phyloP scores from a whole-genome alignment of 345 rosid species.

The Lepidium sativum region DNA sequence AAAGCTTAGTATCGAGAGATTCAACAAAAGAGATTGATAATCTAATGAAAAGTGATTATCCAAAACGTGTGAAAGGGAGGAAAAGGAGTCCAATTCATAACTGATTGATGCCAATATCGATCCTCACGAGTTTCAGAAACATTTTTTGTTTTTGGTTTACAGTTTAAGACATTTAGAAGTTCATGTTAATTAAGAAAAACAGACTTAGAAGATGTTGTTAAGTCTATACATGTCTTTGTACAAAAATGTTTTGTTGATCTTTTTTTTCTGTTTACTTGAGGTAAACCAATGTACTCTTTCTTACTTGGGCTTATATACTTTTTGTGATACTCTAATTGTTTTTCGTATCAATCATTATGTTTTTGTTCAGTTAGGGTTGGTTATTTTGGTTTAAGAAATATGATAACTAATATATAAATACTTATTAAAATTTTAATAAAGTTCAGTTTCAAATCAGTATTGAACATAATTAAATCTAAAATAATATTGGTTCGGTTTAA shows the following conservation, averaged over 20 bases:
- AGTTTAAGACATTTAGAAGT: not conserved
- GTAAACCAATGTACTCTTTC: not conserved
- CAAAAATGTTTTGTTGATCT: not conserved
- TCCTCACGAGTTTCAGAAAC: not conserved
- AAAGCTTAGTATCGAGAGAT: not conserved
- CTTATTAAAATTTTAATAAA: too few species aligned
- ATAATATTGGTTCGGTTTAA: too few species aligned
- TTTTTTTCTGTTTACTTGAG: not conserved
- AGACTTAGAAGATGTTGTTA: not conserved
- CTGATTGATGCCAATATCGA: constrained; percentile 4
- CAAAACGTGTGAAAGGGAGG: constrained; percentile 24
- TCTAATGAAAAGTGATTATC: constrained; percentile 23
- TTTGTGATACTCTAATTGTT: too few species aligned
- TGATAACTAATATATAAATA: too few species aligned
- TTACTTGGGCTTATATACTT: too few species aligned
- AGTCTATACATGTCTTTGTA: not conserved
- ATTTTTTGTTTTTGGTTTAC: not conserved
- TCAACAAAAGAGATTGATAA: constrained; percentile 12
- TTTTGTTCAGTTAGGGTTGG: too few species aligned
- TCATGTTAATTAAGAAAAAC: not conserved
- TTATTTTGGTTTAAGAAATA: too few species aligned
- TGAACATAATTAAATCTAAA: too few species aligned
- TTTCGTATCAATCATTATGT: too few species aligned
- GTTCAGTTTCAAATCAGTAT: too few species aligned
- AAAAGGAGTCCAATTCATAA: constrained; percentile 29